Evolutionary conservation across 352 stramenopile species (phyloP), one percentile per base, ranked within the genome.

Genomic region (Aphanomyces cochlioides): DNA sequence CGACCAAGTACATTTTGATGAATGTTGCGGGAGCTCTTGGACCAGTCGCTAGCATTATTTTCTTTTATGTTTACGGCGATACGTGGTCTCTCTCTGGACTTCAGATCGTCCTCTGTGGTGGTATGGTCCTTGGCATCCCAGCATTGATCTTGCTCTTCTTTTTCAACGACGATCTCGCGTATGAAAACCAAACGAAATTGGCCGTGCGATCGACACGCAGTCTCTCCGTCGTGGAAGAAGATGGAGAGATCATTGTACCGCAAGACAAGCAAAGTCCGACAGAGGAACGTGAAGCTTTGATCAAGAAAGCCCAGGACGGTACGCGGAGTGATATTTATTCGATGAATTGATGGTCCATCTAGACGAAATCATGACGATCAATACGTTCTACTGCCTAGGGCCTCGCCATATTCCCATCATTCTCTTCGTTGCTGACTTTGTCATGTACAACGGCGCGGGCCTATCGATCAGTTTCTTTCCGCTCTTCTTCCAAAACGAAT

Each of bases 401-500:
- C 81, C 82, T 48, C 78, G 78, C 17, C 83, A 90, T 67, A 81
- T 92, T 60, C 85, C 85, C 53, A 82, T 75, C 50, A 67, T 92
- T 6, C 67, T 92, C 28, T 92, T 92, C 60, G 38, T 79, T 13
- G 85, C 83, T 15, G 85, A 92, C 72, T 92, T 92, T 67, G 82
- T 92, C 69, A 89, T 92, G 71, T 89, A 81, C 82, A 92, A 92
- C 47, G 85, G 85, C 56, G 83, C 82, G 6, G 85, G 85, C 58
- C 90, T 92, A 83, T 90, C 83, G 0, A 88, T 90, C 75, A 89
- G 88, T 59, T 92, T 92, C 67, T 92, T 92, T 75, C 85, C 85
- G 39, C 71, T 92, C 4, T 92, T 92, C 60, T 90, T 92, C 72
- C 88, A 87, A 73, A 76, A 89, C 38, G 83, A 92, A 69, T 90